Conservation (phyloP, 768 basidiomycete genomes). For the Phlebiopsis gigantea region DNA sequence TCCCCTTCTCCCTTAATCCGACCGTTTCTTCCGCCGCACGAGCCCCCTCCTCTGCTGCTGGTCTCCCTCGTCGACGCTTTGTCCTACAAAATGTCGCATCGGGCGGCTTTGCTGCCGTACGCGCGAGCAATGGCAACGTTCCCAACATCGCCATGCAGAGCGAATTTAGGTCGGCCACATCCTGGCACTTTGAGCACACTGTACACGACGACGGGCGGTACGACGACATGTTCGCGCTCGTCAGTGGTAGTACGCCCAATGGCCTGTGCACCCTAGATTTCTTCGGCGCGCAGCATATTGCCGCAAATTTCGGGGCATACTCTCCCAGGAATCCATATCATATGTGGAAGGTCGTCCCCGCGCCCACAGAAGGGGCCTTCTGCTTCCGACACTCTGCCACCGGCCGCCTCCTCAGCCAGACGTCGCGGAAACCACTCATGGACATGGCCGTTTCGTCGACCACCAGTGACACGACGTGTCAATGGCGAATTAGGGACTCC, state of each 20-base stretch:
- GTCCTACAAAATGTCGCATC: background rate
- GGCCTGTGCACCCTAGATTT: background rate
- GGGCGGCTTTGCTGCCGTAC: background rate
- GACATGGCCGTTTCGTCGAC: background rate
- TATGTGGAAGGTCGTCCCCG: background rate
- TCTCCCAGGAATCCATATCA: background rate
- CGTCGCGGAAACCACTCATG: background rate
- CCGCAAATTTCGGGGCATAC: background rate
- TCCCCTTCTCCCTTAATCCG: background rate
- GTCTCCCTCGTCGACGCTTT: background rate
- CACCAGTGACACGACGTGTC: background rate
- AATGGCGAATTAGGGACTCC: background rate
- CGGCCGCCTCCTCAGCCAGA: background rate
- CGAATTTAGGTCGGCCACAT: background rate
- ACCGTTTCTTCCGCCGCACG: background rate
- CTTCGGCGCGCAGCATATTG: background rate
- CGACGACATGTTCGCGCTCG: background rate
- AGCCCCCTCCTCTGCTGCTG: background rate
- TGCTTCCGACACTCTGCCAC: background rate
- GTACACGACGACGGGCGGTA: background rate
- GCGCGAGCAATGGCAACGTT: background rate
- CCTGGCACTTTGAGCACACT: background rate
- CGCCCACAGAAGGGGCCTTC: background rate
- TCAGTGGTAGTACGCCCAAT: background rate
- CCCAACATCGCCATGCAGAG: background rate